Conservation (phyloP, 805 yeast genomes). For the Myxozyma vanderwaltii region DNA sequence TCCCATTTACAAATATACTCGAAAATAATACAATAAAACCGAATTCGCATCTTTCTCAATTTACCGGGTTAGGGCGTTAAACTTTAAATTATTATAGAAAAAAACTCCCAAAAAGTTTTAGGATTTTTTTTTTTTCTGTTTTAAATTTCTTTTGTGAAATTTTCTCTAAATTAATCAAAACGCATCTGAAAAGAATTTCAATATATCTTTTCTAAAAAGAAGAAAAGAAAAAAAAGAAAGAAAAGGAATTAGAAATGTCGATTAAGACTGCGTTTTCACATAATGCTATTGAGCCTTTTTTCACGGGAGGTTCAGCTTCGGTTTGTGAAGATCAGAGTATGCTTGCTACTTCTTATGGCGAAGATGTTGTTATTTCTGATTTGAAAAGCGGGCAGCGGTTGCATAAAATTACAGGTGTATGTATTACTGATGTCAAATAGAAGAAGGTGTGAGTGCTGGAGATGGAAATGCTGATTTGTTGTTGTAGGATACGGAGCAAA, state of each 20-base stretch:
- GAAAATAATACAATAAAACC: background rate
- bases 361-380: conserved; percentile 72
- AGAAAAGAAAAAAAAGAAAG: too few species aligned
- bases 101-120: conserved; percentile 4
- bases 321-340: conserved; percentile 61
- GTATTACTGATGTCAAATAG: background rate
- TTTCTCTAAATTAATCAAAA: too few species aligned
- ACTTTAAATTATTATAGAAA: background rate
- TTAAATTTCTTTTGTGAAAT: background rate
- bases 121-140: background rate
- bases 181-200: too few species aligned
- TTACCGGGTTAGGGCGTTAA: conserved; percentile 2
- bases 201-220: too few species aligned
- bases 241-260: background rate
- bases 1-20: too few species aligned
- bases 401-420: conserved; percentile 69
- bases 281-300: conserved; percentile 72
- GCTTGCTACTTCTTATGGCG: conserved; percentile 78
- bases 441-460: background rate
- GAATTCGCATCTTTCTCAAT: too few species aligned
- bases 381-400: conserved; percentile 58
- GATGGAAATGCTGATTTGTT: background rate
- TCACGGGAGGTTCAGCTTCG: conserved; percentile 81
- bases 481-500: conserved; percentile 62
- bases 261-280: conserved; percentile 50